Base-by-base conservation (phyloP, 371 early-diverging fungal genomes). In the Mucor sp. region DNA sequence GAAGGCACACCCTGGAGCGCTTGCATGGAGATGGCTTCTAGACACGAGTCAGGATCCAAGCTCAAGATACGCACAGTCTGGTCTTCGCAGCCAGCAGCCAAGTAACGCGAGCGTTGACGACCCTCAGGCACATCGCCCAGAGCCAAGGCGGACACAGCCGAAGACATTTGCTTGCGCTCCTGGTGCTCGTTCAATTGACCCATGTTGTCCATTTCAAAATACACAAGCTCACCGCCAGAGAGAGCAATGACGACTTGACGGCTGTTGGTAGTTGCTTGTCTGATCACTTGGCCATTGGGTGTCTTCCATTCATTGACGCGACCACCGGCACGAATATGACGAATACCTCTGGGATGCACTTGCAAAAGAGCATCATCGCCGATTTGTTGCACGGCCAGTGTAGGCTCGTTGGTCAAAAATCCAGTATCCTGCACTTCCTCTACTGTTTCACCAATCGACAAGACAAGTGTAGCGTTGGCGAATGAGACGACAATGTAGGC, bases 261-360 rank as follows among this genome's bases (percentile, higher is more conserved):
- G 43, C 88, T 81, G 67, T 95, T 96, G 44, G 92, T 91, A 0
- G 95, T 89, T 0, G 96, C 97, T 7, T 87, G 78, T 1, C 88
- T 75, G 61, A 98, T 93, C 3, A 77, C 66, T 63, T 84, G 81
- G 47, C 88, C 90, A 23, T 85, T 85, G 5, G 98, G 97, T 12
- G 95, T 87, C 60, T 87, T 87, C 99, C 99, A 99, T 77, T 97
- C 98, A 68, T 91, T 94, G 0, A 96, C 94, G 19, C 96, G 93
- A 4, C 87, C 82, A 74, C 96, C 96, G 8, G 91, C 79, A 25
- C 87, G 86, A 59, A 97, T 95, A 71, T 95, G 95, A 28, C 97
- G 89, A 59, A 97, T 91, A 19, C 96, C 96, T 27, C 90, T 87
- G 17, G 97, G 94, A 66, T 87, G 82, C 6, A 95, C 89, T 77